These are phyloP conservation scores for Moringa oleifera DNA, from an alignment of 345 rosid species.

Conservation along the genomic window DNA sequence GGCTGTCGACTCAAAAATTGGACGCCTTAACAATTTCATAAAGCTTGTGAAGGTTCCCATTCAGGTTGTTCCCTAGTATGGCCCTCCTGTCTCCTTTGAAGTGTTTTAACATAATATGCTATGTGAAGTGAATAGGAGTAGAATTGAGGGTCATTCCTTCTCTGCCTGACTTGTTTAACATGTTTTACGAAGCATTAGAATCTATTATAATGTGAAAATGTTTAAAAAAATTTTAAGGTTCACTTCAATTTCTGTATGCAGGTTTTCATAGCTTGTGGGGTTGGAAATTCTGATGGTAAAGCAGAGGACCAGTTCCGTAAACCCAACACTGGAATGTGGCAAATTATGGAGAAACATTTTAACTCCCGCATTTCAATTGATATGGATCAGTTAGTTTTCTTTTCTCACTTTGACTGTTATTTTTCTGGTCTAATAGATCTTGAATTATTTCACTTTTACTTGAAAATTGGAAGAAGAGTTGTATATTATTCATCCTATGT, in stretches of 20 bases:
- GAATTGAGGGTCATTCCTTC: slow-evolving; percentile 2
- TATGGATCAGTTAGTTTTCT: slow-evolving; percentile 59
- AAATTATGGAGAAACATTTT: slow-evolving; percentile 69
- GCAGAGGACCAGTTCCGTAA: slow-evolving; percentile 73
- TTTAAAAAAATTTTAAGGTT: neutral
- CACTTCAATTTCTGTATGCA: slow-evolving; percentile 20
- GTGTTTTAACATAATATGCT: no score
- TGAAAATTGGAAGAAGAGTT: no score
- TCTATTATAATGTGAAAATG: slow-evolving; percentile 2
- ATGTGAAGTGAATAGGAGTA: no score
- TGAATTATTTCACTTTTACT: no score
- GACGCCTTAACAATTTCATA: slow-evolving; percentile 80
- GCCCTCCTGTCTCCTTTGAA: no score
- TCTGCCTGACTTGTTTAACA: neutral
- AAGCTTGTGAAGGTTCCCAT: slow-evolving; percentile 69
- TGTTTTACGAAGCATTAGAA: neutral
- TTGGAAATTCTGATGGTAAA: slow-evolving; percentile 36
- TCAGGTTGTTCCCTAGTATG: no score
- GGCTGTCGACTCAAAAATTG: slow-evolving; percentile 87
- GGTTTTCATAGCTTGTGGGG: slow-evolving; percentile 91
- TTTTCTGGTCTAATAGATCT: no score
- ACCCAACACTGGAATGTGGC: slow-evolving; percentile 94
- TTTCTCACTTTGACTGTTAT: slow-evolving; percentile 1
- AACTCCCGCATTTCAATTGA: slow-evolving; percentile 78
- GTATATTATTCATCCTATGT: no score